Percentiles rank a stretch among this genome's conserved stretches.
phyloP scores from a whole-genome alignment of 495 filamentous ascomycete genomes.

The Penicillium bovifimosum region DNA sequence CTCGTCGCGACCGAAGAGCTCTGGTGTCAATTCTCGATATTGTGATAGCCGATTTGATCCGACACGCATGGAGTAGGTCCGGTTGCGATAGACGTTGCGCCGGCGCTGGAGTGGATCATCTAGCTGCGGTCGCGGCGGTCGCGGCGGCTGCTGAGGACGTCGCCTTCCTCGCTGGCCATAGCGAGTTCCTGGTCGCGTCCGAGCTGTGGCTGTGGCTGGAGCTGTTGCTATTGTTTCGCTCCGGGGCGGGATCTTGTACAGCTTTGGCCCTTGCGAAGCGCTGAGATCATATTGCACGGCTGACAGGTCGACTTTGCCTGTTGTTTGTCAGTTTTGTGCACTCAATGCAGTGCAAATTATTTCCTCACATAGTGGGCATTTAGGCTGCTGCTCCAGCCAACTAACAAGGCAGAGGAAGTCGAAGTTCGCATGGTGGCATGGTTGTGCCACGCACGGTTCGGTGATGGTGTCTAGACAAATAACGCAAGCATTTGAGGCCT shows the following conservation, averaged over 20 bases:
- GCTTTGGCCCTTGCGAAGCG: conserved; percentile 48
- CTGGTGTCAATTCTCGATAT: conserved; percentile 70
- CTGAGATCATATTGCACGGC: conserved; percentile 63
- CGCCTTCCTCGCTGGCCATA: conserved; percentile 22
- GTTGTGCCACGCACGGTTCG: conserved; percentile 62
- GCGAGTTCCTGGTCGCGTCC: conserved; percentile 7
- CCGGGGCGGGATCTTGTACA: conserved; percentile 40
- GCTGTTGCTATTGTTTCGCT: conserved; percentile 5
- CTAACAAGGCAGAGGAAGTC: conserved; percentile 79
- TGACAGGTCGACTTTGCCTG: conserved; percentile 58
- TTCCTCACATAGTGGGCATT: conserved; percentile 69
- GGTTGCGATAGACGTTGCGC: conserved; percentile 67
- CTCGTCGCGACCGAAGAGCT: conserved; percentile 55
- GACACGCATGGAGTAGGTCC: conserved; percentile 77
- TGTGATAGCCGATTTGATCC: conserved; percentile 77
- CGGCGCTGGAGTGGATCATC: conserved; percentile 62
- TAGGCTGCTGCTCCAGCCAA: conserved; percentile 70
- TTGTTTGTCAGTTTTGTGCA: conserved; percentile 9
- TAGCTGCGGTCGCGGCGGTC: conserved; percentile 23
- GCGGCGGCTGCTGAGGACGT: conserved; percentile 17
- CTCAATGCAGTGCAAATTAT: not conserved
- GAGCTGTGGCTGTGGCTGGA: conserved; percentile 2
- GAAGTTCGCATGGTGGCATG: conserved; percentile 75
- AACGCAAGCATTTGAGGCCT: conserved; percentile 40
- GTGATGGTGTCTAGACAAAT: conserved; percentile 71